These are phyloP conservation scores for Hysterangium stoloniferum DNA, from an alignment of 768 basidiomycete genomes.

Conservation along the genomic window DNA sequence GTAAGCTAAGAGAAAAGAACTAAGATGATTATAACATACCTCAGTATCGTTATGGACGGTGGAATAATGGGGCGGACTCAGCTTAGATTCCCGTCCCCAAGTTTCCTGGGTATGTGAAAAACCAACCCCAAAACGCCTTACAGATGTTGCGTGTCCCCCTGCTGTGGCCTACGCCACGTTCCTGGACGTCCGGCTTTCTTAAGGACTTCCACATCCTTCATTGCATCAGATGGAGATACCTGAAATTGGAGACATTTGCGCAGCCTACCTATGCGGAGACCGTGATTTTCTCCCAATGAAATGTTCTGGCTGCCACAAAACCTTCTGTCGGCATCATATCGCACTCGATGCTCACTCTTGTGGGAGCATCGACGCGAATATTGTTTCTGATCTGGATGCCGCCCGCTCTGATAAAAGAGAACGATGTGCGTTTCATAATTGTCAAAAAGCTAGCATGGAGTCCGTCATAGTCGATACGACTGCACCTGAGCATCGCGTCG, in stretches of 20 bases:
- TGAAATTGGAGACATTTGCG: slow-evolving; percentile 58
- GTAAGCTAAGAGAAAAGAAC: no score
- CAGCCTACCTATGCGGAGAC: slow-evolving; percentile 46
- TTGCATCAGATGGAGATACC: slow-evolving; percentile 45
- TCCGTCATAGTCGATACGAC: slow-evolving; percentile 26
- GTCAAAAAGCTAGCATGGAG: slow-evolving; percentile 48
- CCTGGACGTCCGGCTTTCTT: no score
- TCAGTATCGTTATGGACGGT: no score
- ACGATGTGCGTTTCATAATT: slow-evolving; percentile 44
- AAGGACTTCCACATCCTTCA: no score
- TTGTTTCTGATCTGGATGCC: neutral
- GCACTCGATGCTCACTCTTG: slow-evolving; percentile 56
- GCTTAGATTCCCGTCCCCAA: no score
- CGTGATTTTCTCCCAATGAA: slow-evolving; percentile 74
- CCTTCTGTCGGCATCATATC: slow-evolving; percentile 62
- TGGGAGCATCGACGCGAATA: slow-evolving; percentile 15
- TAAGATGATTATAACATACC: no score
- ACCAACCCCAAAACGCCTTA: no score
- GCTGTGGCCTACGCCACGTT: no score
- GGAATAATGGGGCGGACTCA: no score
- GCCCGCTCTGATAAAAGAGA: slow-evolving; percentile 26
- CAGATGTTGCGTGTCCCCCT: no score
- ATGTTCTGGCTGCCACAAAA: slow-evolving; percentile 45
- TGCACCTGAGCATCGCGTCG: slow-evolving; percentile 20
- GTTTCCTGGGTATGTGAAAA: no score